Base-by-base conservation (phyloP, 1,139 yeast species). In the Hemisphaericaspora xylofermentans region DNA sequence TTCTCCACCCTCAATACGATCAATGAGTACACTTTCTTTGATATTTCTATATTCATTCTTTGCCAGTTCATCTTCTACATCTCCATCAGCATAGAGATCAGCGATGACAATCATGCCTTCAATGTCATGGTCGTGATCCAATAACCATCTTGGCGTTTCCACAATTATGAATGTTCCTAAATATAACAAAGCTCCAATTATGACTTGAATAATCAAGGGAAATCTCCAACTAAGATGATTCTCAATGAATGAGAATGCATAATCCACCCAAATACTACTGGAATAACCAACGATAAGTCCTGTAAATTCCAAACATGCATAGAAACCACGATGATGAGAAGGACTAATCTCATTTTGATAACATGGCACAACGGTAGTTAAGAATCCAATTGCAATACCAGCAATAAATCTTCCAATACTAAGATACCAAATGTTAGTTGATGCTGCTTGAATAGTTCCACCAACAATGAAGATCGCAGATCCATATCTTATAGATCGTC, bases 321-420 rank as follows among this genome's bases (percentile, higher is more conserved):
- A 76, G 54, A 84, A 80, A 1, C 98, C 98, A 46, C 98, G 74
- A 51, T 84, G 87, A 48, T 85, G 84, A 1, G 96, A 89, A 13
- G 95, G 95, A 30, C 94, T 82, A 45, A 91, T 88, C 60, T 91
- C 98, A 6, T 88, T 79, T 64, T 89, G 96, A 61, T 88, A 91
- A 38, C 93, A 88, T 0, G 98, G 97, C n/a, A 93, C 94, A 40
- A 89, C 88, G 6, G 96, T 88, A n/a, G 95, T 84, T 42, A 91
- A 71, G 56, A 88, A 75, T 10, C 97, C 98, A 35, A 91, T 91
- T 13, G 96, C 96, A 28, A 89, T 53, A 57, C 97, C 97, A 35
- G 91, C 79, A 33, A 89, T 74, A 36, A 88, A 74, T 51, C 98
- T 74, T 1, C 97, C 96, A 27, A 78, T 45, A 22, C 87, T 80